Conservation (phyloP, 371 early-diverging fungal species). For the Synchytrium microbalum region DNA sequence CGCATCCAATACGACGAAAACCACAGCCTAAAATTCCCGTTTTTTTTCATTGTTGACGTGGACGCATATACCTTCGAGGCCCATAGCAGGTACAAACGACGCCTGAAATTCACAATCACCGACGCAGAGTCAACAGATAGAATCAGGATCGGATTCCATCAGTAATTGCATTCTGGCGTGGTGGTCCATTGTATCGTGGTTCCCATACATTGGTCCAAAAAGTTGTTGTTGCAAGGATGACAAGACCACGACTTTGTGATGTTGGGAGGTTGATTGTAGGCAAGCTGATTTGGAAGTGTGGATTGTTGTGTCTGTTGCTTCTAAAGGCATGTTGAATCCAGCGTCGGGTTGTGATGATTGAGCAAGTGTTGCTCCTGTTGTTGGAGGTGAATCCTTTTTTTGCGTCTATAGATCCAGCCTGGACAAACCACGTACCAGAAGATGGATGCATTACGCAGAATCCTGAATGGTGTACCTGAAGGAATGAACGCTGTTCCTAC, state of each 20-base stretch:
- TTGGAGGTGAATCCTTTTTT: too few relatives aligned
- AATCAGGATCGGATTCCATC: constrained; percentile 38
- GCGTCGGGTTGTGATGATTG: too few relatives aligned
- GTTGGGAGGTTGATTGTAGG: constrained; percentile 33
- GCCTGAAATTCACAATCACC: constrained; percentile 61
- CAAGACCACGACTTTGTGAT: constrained; percentile 24
- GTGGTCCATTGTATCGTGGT: constrained; percentile 7
- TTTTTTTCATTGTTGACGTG: constrained; percentile 61
- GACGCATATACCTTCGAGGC: constrained; percentile 46
- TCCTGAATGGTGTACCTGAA: constrained; percentile 82
- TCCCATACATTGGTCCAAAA: constrained; percentile 5
- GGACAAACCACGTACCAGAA: background rate
- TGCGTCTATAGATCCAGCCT: background rate
- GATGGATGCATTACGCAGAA: constrained; percentile 68
- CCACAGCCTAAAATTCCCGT: constrained; percentile 51
- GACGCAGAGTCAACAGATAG: constrained; percentile 53
- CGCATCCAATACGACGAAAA: constrained; percentile 82
- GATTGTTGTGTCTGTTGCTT: constrained; percentile 10
- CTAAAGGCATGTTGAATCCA: background rate
- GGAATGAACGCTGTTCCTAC: constrained; percentile 64
- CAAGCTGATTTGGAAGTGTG: constrained; percentile 36
- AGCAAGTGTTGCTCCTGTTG: too few relatives aligned
- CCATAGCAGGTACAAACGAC: constrained; percentile 65
- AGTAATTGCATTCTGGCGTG: constrained; percentile 15
- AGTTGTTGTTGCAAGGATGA: constrained; percentile 16